Evolutionary conservation across 2,329 filamentous ascomycete genomes (phyloP), one percentile per base, ranked within the genome.

Genomic region (Aspergillus flavus): DNA sequence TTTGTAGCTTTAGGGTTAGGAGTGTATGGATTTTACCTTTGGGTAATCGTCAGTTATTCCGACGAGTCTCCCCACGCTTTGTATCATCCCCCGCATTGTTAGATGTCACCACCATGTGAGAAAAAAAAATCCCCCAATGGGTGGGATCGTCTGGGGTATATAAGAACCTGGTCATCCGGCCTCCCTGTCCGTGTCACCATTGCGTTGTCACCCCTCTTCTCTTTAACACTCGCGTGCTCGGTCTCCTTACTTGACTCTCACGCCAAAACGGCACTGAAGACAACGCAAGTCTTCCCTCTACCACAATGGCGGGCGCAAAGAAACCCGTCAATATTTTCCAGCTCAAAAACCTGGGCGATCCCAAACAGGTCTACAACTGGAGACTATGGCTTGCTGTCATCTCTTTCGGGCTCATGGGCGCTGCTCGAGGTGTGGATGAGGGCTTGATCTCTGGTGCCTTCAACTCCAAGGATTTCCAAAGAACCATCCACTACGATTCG

Each of bases 341-440:
- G 70, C 77, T 89, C 65, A 84, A 86, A 71, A 76, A 90, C 65
- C 81, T 88, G 56, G 85, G 86, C 63, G 90, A 91, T 64, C 91
- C 91, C 5, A 84, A 84, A 61, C 86, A 91, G 72, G 85, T 89
- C 65, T 86, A 93, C 75, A 94, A 94, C 79, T 93, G 90, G 90
- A 84, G 87, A 52, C 82, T 94, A 65, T 93, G 90, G 89, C 92
- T 91, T 76, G 88, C 90, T 48, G 89, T 93, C 60, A 73, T 91
- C 66, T 89, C 87, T 5, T 92, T 93, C 66, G 89, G 88, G 55
- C 84, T 94, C 41, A 87, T 94, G 78, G 91, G 91, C 60, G 90
- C 91, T 3, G 90, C 91, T 46, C 86, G 91, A 63, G 91, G 91
- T 69, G 78, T 93, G n/a, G 91, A 94, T 66, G 91, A 94, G 77